A percentile compares a stretch with the other conserved stretches of the same genome.
Evolutionary conservation across 1,139 yeast species (phyloP).

Genomic region (Candida tunisiensis): DNA sequence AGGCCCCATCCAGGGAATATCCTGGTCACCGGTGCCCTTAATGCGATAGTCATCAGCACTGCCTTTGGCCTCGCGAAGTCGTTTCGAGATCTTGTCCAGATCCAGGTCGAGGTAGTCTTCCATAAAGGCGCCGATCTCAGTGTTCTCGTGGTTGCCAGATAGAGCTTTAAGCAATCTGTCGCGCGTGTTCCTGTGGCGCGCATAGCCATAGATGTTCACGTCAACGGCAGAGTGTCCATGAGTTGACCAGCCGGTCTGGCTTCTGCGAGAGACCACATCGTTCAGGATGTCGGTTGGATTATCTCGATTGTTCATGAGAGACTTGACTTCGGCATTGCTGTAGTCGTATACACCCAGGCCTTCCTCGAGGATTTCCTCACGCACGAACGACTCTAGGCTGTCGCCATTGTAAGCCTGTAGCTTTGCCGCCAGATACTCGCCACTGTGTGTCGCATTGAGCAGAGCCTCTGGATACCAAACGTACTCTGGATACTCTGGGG

Average conservation of each 20-base stretch:
- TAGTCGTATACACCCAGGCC: slow-evolving; percentile 48
- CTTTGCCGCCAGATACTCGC: slow-evolving; percentile 40
- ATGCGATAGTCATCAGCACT: too few species aligned
- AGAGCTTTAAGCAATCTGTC: slow-evolving; percentile 27
- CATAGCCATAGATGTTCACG: slow-evolving; percentile 63
- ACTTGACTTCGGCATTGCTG: slow-evolving; percentile 29
- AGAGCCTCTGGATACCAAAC: slow-evolving; percentile 67
- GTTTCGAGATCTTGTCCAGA: slow-evolving; percentile 32
- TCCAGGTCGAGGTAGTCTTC: slow-evolving; percentile 38
- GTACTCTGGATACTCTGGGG: slow-evolving; percentile 42
- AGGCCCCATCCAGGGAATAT: too few species aligned
- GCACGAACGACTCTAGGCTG: slow-evolving; percentile 27
- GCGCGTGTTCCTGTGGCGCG: slow-evolving; percentile 32
- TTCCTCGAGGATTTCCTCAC: slow-evolving; percentile 30
- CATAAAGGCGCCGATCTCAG: slow-evolving; percentile 62
- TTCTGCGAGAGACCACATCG: slow-evolving; percentile 47
- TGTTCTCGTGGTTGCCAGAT: slow-evolving; percentile 72
- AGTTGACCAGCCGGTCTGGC: slow-evolving; percentile 77
- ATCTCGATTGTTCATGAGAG: slow-evolving; percentile 10
- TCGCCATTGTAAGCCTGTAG: slow-evolving; percentile 17
- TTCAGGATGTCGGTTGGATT: slow-evolving; percentile 29
- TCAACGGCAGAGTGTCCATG: slow-evolving; percentile 87
- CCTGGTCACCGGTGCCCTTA: too few species aligned
- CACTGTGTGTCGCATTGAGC: slow-evolving; percentile 48
- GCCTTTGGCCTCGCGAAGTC: slow-evolving; percentile 7